Base-by-base conservation (phyloP, 495 filamentous ascomycete species). In the Xylaria cubensis region DNA sequence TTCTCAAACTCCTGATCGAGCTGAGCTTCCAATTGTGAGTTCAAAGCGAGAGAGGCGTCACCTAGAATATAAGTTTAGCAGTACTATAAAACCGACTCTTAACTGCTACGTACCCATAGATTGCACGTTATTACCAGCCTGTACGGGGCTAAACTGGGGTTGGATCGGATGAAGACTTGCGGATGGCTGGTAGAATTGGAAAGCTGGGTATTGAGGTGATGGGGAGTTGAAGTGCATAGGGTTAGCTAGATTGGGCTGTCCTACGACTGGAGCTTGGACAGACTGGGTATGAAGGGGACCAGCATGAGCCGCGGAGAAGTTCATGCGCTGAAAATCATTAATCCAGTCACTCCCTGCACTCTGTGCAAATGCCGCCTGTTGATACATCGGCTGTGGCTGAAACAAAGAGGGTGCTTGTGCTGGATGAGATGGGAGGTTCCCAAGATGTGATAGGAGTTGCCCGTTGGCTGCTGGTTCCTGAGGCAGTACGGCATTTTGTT, bases 241-340 rank as follows among this genome's bases (percentile, higher is more conserved):
- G 12, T 15, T 17, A 50, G 32, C 56, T 17, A 41, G 3, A 24
- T 46, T 32, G 24, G 19, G 59, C 34, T 64, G 59, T 51, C 59
- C 69, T 13, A 42, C 53, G 5, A 46, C 48, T 41, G 32, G 50
- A 42, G 15, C 26, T 13, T 50, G 62, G 12, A 2, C 10, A 29
- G 53, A 41, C 6, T 56, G 70, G 24, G 1, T 17, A 29, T 50
- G 36, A 19, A 67, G 4, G 4, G 63, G 63, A 41, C 17, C 6
- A n/a, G 24, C 21, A 7, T 58, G 50, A 5, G 36, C 19, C 19
- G 21, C 34, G 55, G 69, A 26, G 41, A 80, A 71, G 55, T 72
- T 70, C 70, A 79, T 68, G 7, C 74, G 77, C 51, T 81, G 79
- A 67, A 82, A 82, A 46, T 82, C 78, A 29, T 67, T 72, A 5